Evolutionary conservation across 345 rosid species (phyloP).

Genomic region (Acer campestre): DNA sequence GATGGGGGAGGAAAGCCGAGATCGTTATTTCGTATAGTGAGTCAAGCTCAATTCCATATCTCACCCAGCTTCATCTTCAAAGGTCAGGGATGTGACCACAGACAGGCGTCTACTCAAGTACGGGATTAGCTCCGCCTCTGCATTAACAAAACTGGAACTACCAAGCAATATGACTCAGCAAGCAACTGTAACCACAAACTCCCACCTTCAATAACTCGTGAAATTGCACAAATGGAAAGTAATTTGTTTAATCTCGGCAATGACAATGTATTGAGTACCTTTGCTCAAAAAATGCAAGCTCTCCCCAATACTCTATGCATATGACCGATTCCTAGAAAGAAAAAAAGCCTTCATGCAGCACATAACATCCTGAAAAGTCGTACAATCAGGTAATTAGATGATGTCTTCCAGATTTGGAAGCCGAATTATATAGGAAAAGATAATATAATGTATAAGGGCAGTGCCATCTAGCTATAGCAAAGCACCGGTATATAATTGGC

Average conservation of each 20-base stretch:
- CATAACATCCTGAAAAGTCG: conserved; percentile 9
- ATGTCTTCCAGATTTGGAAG: no score
- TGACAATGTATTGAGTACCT: not conserved
- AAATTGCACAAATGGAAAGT: not conserved
- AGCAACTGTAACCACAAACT: conserved; percentile 11
- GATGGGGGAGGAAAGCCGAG: no score
- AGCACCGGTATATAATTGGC: no score
- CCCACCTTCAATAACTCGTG: not conserved
- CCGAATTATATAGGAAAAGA: no score
- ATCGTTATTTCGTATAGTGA: no score
- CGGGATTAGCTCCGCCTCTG: no score
- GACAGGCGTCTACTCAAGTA: no score
- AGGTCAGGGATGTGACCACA: no score
- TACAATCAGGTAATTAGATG: not conserved
- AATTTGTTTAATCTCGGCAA: not conserved
- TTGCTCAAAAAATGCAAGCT: conserved; percentile 15
- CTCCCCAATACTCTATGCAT: not conserved
- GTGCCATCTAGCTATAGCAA: no score
- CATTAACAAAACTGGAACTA: not conserved
- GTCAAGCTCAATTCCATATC: no score
- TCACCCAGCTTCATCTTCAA: no score
- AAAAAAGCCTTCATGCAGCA: not conserved
- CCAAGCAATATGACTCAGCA: not conserved
- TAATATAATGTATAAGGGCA: no score
- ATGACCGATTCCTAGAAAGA: not conserved